Conservation (phyloP, 139 green algal species). For the Zygnema circumcarinatum region DNA sequence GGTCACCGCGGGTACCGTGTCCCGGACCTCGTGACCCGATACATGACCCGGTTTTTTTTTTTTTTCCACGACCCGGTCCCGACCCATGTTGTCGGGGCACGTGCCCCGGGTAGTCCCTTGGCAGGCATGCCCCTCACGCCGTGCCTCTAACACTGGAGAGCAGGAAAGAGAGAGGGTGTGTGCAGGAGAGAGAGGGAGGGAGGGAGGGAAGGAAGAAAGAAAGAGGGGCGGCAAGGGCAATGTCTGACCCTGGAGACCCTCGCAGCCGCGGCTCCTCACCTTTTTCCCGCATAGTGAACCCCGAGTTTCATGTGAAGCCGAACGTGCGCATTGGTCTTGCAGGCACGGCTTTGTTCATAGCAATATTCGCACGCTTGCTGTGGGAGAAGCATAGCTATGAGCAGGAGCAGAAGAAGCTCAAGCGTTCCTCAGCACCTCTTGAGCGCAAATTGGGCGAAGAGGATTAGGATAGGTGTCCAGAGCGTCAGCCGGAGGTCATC, state of each 20-base stretch:
- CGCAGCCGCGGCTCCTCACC: neutral
- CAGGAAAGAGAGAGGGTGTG: no score
- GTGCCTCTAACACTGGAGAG: no score
- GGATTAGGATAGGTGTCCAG: neutral
- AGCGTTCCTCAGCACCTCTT: neutral
- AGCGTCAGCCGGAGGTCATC: neutral
- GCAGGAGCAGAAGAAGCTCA: conserved; percentile 37
- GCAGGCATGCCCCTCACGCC: no score
- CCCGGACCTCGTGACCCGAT: no score
- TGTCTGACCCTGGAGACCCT: conserved; percentile 1
- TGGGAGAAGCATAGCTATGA: conserved; percentile 40
- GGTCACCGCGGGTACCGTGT: no score
- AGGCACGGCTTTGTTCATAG: conserved; percentile 33
- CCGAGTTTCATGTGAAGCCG: conserved; percentile 37
- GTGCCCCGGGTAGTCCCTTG: no score
- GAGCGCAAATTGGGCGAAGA: conserved; percentile 1
- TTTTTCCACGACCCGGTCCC: no score
- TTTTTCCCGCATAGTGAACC: conserved; percentile 28
- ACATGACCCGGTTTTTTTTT: no score
- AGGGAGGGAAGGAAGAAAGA: no score
- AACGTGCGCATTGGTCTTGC: conserved; percentile 23
- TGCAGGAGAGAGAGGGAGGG: no score
- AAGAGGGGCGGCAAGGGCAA: no score
- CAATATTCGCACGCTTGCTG: conserved; percentile 17
- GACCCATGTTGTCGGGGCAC: no score